phyloP scores from a whole-genome alignment of 2,329 filamentous ascomycete species.

The Phyllosticta citriasiana region DNA sequence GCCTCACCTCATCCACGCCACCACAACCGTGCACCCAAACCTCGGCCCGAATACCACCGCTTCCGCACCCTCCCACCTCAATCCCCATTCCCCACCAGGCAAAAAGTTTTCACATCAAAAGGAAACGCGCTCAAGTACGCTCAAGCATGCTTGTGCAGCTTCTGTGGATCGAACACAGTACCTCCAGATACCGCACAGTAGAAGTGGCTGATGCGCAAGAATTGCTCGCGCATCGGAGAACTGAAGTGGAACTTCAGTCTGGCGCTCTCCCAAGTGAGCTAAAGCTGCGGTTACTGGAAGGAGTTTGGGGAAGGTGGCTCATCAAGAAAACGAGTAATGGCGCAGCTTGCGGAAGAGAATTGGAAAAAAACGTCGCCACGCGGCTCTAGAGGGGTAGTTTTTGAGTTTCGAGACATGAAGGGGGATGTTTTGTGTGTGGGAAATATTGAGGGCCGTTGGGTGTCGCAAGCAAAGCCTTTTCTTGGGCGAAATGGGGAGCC shows the following conservation, averaged over 20 bases:
- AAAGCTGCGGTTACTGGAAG: slow-evolving; percentile 17
- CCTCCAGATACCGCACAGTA: slow-evolving; percentile 26
- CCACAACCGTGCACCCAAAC: neutral
- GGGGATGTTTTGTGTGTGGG: no score
- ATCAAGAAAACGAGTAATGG: no score
- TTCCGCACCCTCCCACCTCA: neutral
- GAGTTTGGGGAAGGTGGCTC: neutral
- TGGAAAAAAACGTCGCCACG: no score
- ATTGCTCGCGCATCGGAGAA: slow-evolving; percentile 19
- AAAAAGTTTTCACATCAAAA: neutral
- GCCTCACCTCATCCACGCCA: no score
- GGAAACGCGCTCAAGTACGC: neutral
- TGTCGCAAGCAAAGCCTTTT: no score
- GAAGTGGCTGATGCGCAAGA: slow-evolving; percentile 16
- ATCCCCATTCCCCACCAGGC: no score
- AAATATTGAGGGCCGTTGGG: no score
- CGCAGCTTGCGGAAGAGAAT: no score
- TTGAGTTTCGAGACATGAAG: no score
- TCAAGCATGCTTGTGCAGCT: slow-evolving; percentile 14
- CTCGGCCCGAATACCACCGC: neutral
- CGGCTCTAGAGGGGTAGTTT: no score
- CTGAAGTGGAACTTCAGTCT: slow-evolving; percentile 7
- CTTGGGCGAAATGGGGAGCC: no score
- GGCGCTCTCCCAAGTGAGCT: slow-evolving; percentile 30
- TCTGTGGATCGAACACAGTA: slow-evolving; percentile 30